These are phyloP conservation scores for Chrysanthemum makinoi DNA, from an alignment of 129 eudicot species.

Conservation along the genomic window DNA sequence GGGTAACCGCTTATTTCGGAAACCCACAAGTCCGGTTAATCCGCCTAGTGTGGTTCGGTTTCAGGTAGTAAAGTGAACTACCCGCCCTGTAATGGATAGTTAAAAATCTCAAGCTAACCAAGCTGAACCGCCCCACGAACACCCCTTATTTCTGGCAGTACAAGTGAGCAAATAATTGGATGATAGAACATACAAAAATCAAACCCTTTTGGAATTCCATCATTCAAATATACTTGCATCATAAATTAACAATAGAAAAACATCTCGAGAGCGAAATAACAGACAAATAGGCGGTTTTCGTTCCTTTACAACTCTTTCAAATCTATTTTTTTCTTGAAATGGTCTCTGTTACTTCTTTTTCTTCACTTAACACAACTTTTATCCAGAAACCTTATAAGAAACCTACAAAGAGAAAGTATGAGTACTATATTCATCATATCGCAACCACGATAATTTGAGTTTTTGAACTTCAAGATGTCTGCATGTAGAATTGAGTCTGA, in stretches of 20 bases:
- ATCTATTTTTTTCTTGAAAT: constrained; percentile 3
- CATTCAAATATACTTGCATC: constrained; percentile 1
- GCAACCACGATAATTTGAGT: too few relatives aligned
- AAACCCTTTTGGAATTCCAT: background rate
- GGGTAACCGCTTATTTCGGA: too few relatives aligned
- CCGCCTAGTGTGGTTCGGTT: too few relatives aligned
- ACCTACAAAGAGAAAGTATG: background rate
- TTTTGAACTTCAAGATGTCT: too few relatives aligned
- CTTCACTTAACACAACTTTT: constrained; percentile 6
- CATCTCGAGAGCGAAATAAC: background rate
- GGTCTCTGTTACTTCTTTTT: background rate
- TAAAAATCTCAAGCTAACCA: too few relatives aligned
- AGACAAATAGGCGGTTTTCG: background rate
- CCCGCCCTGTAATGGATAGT: too few relatives aligned
- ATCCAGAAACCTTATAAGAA: constrained; percentile 15
- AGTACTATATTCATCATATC: background rate
- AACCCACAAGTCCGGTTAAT: too few relatives aligned
- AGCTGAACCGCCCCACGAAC: too few relatives aligned
- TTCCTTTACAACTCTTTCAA: constrained; percentile 24
- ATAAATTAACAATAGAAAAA: constrained; percentile 20
- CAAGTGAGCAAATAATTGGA: background rate
- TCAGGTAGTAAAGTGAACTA: too few relatives aligned
- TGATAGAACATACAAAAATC: background rate
- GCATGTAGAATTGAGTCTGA: too few relatives aligned
- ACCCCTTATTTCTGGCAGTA: background rate